Base-by-base conservation (phyloP, 768 basidiomycete genomes). In the Pisolithus microcarpus region DNA sequence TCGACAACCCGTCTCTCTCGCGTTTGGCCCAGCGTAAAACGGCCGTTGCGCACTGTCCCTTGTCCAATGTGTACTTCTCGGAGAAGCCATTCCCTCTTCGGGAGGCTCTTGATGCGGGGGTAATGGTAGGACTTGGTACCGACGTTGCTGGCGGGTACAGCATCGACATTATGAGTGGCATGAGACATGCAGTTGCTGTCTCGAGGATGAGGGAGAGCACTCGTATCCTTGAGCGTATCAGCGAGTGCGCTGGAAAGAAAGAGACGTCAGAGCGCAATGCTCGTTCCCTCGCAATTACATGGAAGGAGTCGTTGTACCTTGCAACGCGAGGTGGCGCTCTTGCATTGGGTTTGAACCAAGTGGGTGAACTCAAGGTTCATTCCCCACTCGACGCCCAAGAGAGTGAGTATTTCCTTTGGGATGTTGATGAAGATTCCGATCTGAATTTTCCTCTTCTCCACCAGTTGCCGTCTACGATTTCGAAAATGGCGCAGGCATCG, bases 51-150 rank as follows among this genome's bases (percentile, higher is more conserved):
- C 89, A 91, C 58, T 95, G 92, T 65, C 92, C 92, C 0, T 72
- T 95, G 11, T 92, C 91, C 0, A 94, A 95, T 61, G 76, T 79
- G 2, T 95, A 94, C 67, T 91, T 94, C 66, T 91, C 88, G 0
- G 76, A 80, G 11, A 71, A 77, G 49, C 79, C 83, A 1, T 84
- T 90, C 60, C 77, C 74, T 3, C 69, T 87, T 31, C 79, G 82
- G 30, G 87, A 91, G 64, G 87, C 88, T 4, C 70, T 92, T 31
- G 67, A 76, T 40, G 66, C 64, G 26, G 76, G 75, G 0, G 81
- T 91, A 28, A 76, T 73, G 24, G 79, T 94, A 10, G 92, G 91
- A 0, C 76, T 95, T 1, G 92, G 92, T 2, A 82, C 84, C 19
- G 92, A 95, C 56, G 72, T 94, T 40, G 89, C 89, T 2, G 92